phyloP scores from a whole-genome alignment of 1,284 basidiomycete genomes.

The Caloboletus firmus region DNA sequence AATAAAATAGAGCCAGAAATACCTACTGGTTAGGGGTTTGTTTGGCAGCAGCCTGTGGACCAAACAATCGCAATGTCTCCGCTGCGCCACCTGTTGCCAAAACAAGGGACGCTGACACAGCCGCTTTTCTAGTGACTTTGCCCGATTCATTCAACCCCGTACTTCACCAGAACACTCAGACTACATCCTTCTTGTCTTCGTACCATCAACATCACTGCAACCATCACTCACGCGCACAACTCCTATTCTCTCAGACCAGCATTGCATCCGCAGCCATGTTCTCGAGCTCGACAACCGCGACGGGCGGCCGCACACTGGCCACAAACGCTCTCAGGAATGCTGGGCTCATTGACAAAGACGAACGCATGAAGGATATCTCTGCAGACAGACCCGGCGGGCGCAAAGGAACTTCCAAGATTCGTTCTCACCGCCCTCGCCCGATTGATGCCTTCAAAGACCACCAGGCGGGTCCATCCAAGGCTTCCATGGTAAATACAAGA shows the following conservation, averaged over 20 bases:
- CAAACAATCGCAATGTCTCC: constrained; percentile 19
- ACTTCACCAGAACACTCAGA: constrained; percentile 25
- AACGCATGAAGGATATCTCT: constrained; percentile 65
- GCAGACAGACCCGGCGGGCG: constrained; percentile 64
- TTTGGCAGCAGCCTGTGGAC: constrained; percentile 28
- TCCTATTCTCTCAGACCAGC: background rate
- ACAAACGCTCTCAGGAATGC: constrained; percentile 61
- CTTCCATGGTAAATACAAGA: constrained; percentile 66
- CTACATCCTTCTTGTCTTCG: constrained; percentile 23
- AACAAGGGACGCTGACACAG: constrained; percentile 28
- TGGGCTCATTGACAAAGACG: constrained; percentile 71
- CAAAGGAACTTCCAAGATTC: constrained; percentile 59
- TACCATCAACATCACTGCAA: constrained; percentile 11
- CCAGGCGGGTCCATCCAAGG: constrained; percentile 44
- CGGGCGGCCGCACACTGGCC: constrained; percentile 57
- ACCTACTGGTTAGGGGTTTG: constrained; percentile 5
- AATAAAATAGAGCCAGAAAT: background rate
- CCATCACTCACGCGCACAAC: background rate
- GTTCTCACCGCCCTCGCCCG: constrained; percentile 57
- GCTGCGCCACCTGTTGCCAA: constrained; percentile 17
- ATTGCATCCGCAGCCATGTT: constrained; percentile 40
- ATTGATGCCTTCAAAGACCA: constrained; percentile 60
- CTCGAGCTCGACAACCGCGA: constrained; percentile 51
- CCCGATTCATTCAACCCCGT: constrained; percentile 20
- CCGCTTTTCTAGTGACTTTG: constrained; percentile 13